phyloP scores from a whole-genome alignment of 352 stramenopile genomes.

The Pythium guiyangense region DNA sequence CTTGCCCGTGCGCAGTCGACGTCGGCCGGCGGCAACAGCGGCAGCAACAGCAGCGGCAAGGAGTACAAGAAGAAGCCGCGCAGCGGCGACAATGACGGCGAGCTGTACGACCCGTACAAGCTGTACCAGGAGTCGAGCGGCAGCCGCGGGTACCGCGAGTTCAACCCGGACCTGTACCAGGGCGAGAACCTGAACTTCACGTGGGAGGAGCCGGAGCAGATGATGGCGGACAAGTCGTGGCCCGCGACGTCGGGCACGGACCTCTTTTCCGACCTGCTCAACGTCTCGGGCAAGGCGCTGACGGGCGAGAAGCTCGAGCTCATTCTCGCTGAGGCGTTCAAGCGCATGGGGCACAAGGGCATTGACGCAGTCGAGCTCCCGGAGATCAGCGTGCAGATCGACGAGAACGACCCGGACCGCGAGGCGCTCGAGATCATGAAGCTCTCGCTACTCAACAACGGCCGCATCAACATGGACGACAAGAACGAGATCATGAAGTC shows the following conservation, averaged over 20 bases:
- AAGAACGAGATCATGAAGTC: constrained; percentile 85
- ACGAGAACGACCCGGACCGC: constrained; percentile 63
- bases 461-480: constrained; percentile 83
- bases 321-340: constrained; percentile 68
- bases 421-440: constrained; percentile 88
- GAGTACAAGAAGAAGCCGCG: constrained; percentile 16
- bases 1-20: constrained; percentile 11
- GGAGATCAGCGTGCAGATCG: constrained; percentile 64
- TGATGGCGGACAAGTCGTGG: constrained; percentile 90
- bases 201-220: constrained; percentile 70
- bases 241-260: constrained; percentile 71
- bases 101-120: constrained; percentile 82
- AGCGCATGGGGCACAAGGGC: constrained; percentile 70
- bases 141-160: constrained; percentile 70
- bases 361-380: constrained; percentile 71
- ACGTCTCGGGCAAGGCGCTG: constrained; percentile 53
- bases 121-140: constrained; percentile 71
- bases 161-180: constrained; percentile 64
- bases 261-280: constrained; percentile 78
- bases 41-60: background rate
- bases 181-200: constrained; percentile 47
- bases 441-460: constrained; percentile 86
- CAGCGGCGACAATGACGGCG: constrained; percentile 12
- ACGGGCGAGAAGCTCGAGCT: constrained; percentile 61
- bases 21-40: background rate